Conservation (phyloP, 2,329 filamentous ascomycete species). For the Coniochaeta pulveracea region DNA sequence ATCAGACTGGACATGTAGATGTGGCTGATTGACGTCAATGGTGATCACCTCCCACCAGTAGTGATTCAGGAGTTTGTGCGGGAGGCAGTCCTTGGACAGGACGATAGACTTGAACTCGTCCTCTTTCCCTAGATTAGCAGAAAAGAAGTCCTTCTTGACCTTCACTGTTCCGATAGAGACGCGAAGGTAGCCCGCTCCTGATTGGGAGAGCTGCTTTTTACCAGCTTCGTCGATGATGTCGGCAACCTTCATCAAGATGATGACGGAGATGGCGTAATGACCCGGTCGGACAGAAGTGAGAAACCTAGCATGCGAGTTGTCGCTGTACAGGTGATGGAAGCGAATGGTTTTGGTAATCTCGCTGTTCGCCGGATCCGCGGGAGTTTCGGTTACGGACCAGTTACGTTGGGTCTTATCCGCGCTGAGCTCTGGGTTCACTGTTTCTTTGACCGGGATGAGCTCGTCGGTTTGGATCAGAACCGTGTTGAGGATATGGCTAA, state of each 20-base stretch:
- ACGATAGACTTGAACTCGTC: constrained; percentile 1
- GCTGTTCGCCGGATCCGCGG: background rate
- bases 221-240: background rate
- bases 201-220: background rate
- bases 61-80: constrained; percentile 4
- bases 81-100: constrained; percentile 4
- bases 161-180: constrained; percentile 3
- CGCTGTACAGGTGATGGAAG: constrained; percentile 2
- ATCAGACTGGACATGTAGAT: constrained; percentile 2
- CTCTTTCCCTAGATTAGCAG: background rate
- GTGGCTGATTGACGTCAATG: background rate
- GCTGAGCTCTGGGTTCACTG: constrained; percentile 3
- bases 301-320: constrained; percentile 4
- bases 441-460: constrained; percentile 3
- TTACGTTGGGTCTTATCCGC: constrained; percentile 2
- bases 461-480: constrained; percentile 3
- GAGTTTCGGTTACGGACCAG: constrained; percentile 1
- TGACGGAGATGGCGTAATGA: constrained; percentile 2
- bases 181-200: constrained; percentile 1
- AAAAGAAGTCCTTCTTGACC: constrained; percentile 3
- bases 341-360: background rate
- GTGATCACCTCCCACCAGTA: constrained; percentile 4
- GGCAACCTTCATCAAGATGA: background rate
- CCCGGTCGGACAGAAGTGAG: constrained; percentile 1
- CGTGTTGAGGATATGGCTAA: constrained; percentile 5